Conservation (phyloP, 2,329 filamentous ascomycete genomes). For the Xylaria hypoxylon region DNA sequence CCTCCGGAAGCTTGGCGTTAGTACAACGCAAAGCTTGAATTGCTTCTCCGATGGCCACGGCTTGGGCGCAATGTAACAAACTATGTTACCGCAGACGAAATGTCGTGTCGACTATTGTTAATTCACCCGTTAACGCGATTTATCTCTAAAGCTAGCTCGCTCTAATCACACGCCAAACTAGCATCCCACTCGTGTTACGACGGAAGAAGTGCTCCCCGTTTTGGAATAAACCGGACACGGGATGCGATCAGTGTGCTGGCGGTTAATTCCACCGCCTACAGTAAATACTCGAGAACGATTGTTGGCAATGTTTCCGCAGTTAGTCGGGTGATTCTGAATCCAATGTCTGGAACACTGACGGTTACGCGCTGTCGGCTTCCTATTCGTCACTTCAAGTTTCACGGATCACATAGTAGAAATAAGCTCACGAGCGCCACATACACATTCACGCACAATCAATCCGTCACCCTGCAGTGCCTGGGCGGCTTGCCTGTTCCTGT, state of each 20-base stretch:
- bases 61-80: conserved; percentile 10
- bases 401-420: conserved; percentile 23
- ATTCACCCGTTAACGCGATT: not conserved
- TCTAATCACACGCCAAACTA: not conserved
- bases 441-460: conserved; percentile 10
- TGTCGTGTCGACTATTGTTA: not conserved
- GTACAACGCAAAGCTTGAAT: conserved; percentile 25
- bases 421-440: conserved; percentile 18
- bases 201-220: conserved; percentile 20
- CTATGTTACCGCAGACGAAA: conserved; percentile 15
- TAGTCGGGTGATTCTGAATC: conserved; percentile 21
- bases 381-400: conserved; percentile 28
- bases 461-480: conserved; percentile 22
- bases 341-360: conserved; percentile 18
- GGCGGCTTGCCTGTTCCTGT: conserved; percentile 24
- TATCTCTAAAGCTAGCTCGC: not conserved
- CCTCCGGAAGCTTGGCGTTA: conserved; percentile 21
- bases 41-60: conserved; percentile 8
- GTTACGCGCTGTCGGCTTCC: conserved; percentile 27
- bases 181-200: conserved; percentile 5
- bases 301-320: conserved; percentile 4
- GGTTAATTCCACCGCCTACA: conserved; percentile 26
- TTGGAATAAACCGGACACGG: conserved; percentile 22
- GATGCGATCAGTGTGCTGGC: conserved; percentile 17
- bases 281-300: not conserved